These are phyloP conservation scores for Botryotinia calthae DNA, from an alignment of 2,329 filamentous ascomycete genomes.

Conservation along the genomic window DNA sequence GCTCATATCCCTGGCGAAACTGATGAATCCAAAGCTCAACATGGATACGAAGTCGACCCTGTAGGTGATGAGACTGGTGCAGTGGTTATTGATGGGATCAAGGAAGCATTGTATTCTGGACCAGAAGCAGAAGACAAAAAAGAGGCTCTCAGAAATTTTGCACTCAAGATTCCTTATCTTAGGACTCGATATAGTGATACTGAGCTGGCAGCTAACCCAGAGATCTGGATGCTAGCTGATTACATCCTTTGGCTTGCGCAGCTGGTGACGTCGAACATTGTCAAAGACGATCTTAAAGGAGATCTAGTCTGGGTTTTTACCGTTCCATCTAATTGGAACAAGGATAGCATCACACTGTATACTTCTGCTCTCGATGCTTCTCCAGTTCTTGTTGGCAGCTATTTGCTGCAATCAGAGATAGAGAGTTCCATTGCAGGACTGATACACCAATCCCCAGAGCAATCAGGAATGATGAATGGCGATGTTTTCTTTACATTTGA, in stretches of 20 bases:
- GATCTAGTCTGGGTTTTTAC: background rate
- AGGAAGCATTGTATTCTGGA: background rate
- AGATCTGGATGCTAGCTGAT: background rate
- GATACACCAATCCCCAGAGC: background rate
- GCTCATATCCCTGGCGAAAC: background rate
- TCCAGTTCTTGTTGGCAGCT: background rate
- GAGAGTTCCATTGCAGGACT: background rate
- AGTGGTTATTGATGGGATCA: background rate
- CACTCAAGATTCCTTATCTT: background rate
- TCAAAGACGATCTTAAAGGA: background rate
- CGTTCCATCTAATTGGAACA: background rate
- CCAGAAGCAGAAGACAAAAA: background rate
- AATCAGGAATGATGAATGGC: background rate
- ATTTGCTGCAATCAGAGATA: conserved; percentile 1
- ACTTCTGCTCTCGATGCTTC: background rate
- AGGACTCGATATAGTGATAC: background rate
- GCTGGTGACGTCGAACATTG: background rate
- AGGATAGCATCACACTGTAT: background rate
- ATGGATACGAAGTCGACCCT: background rate
- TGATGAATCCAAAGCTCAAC: background rate
- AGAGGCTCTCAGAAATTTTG: background rate
- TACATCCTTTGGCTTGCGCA: background rate
- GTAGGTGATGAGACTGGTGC: background rate
- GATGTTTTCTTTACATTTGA: background rate
- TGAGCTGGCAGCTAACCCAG: background rate